These are phyloP conservation scores for Penicillium steckii DNA, from an alignment of 495 filamentous ascomycete genomes.

Conservation along the genomic window DNA sequence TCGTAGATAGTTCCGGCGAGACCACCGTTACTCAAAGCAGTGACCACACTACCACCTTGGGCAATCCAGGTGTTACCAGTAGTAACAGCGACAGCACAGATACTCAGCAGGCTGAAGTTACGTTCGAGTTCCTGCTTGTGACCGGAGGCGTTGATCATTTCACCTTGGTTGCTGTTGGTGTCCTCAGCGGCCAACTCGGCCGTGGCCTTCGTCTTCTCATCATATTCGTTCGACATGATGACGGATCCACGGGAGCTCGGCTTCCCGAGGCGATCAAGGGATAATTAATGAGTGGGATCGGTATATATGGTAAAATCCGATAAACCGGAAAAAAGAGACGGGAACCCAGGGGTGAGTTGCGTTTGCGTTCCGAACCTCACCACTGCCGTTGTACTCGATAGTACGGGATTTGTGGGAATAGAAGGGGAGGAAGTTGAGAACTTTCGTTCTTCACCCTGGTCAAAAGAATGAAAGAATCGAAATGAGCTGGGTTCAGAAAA, in stretches of 20 bases:
- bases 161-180: constrained; percentile 14
- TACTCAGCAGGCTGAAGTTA: constrained; percentile 57
- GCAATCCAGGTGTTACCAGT: constrained; percentile 62
- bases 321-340: background rate
- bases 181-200: constrained; percentile 25
- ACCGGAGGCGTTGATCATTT: constrained; percentile 53
- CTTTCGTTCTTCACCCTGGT: background rate
- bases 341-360: background rate
- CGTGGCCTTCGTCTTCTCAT: constrained; percentile 18
- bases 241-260: background rate
- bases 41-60: constrained; percentile 50
- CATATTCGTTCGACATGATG: constrained; percentile 15
- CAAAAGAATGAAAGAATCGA: background rate
- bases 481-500: background rate
- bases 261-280: background rate
- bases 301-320: background rate
- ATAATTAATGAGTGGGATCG: background rate
- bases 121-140: constrained; percentile 60
- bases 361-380: background rate
- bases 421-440: background rate
- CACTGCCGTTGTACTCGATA: background rate
- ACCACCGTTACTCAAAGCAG: constrained; percentile 48
- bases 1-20: constrained; percentile 53
- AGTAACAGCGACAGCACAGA: constrained; percentile 54
- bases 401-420: too few species aligned